phyloP scores from a whole-genome alignment of 1,284 basidiomycete genomes.

The Singerocomus rubriflavus region DNA sequence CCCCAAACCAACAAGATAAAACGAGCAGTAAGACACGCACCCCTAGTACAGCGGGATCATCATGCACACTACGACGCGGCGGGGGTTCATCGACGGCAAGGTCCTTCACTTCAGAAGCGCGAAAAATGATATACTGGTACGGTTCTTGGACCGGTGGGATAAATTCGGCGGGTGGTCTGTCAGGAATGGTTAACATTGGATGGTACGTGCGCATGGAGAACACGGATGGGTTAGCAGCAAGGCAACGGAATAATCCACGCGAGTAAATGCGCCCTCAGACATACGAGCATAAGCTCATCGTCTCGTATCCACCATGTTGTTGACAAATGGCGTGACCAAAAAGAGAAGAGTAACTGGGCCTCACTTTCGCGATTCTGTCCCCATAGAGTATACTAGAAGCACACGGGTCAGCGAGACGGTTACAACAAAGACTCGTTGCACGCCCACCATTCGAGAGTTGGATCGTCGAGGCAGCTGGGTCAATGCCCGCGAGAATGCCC shows the following conservation, averaged over 20 bases:
- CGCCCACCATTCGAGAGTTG: slow-evolving; percentile 78
- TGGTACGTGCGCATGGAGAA: not conserved
- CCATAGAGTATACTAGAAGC: slow-evolving; percentile 77
- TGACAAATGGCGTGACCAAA: not conserved
- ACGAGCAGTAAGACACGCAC: slow-evolving; percentile 43
- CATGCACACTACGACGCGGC: slow-evolving; percentile 60
- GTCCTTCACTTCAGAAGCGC: slow-evolving; percentile 80
- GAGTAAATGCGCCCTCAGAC: slow-evolving; percentile 68
- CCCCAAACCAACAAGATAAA: slow-evolving; percentile 7
- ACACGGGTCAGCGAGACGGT: slow-evolving; percentile 1
- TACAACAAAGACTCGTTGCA: not conserved
- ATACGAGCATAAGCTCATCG: slow-evolving; percentile 44
- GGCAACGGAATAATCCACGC: slow-evolving; percentile 71
- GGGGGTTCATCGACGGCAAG: slow-evolving; percentile 68
- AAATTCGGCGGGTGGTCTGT: slow-evolving; percentile 66
- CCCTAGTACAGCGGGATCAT: slow-evolving; percentile 74
- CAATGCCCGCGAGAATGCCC: slow-evolving; percentile 82
- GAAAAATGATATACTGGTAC: slow-evolving; percentile 80
- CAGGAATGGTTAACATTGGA: slow-evolving; percentile 13
- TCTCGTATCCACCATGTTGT: slow-evolving; percentile 59
- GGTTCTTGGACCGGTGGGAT: slow-evolving; percentile 76
- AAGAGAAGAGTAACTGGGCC: slow-evolving; percentile 24
- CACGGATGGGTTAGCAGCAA: slow-evolving; percentile 56
- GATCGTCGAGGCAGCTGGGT: slow-evolving; percentile 80
- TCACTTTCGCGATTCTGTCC: slow-evolving; percentile 80